Evolutionary conservation across 148 eudicot species (phyloP).

Genomic region (Vaccinium macrocarpon): DNA sequence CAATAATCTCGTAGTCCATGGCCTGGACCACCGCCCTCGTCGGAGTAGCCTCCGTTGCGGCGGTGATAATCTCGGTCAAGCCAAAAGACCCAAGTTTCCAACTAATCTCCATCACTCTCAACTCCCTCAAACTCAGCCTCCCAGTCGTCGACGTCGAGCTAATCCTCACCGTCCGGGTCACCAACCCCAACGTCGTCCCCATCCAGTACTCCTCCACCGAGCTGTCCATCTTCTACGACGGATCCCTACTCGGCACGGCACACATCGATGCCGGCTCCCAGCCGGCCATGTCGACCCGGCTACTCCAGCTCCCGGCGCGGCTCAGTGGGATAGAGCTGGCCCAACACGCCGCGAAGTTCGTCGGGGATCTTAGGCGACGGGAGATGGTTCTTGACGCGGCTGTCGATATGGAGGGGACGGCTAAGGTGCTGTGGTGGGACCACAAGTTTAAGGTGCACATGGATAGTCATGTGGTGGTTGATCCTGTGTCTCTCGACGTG

Average conservation of each 20-base stretch:
- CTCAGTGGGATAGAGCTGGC: constrained; percentile 79
- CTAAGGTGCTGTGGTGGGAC: constrained; percentile 73
- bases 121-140: constrained; percentile 66
- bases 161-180: constrained; percentile 80
- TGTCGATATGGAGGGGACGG: constrained; percentile 67
- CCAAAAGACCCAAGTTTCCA: constrained; percentile 77
- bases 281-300: constrained; percentile 55
- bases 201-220: constrained; percentile 57
- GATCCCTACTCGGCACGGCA: constrained; percentile 68
- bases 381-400: constrained; percentile 80
- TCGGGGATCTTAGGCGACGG: constrained; percentile 60
- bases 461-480: constrained; percentile 72
- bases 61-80: constrained; percentile 31
- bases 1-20: constrained; percentile 17
- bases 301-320: constrained; percentile 67
- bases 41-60: constrained; percentile 63
- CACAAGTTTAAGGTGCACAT: constrained; percentile 77
- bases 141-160: constrained; percentile 70
- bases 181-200: constrained; percentile 81
- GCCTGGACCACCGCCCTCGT: constrained; percentile 62
- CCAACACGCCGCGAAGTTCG: constrained; percentile 43
- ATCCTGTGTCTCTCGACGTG: constrained; percentile 84
- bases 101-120: constrained; percentile 65
- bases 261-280: constrained; percentile 68
- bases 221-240: constrained; percentile 77